Base-by-base conservation (phyloP, 257 asterid genomes). In the Solanum paucissectum region DNA sequence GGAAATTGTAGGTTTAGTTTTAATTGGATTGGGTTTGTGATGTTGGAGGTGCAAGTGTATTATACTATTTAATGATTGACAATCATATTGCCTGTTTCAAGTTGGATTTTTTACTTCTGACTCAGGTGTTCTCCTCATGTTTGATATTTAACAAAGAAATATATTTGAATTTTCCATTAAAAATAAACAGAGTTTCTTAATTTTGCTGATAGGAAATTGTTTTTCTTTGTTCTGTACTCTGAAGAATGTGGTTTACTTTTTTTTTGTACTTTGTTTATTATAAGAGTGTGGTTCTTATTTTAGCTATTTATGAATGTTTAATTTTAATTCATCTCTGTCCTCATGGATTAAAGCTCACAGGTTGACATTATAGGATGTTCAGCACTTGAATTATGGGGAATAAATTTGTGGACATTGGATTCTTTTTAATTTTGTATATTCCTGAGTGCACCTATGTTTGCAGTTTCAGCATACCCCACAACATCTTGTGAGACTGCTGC, bases 401-500 rank as follows among this genome's bases (percentile, higher is more conserved):
- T 71, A 16, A 37, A 21, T 79, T 16, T 44, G 66, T 84, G 79
- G 64, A 72, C 32, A 83, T 89, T 52, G 76, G 25, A 38, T 55
- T 36, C 37, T 68, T 44, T 2, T 60, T 85, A 71, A 74, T 87
- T 77, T 88, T 88, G 29, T 85, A 84, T 7, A 49, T 32, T 81
- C 86, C 44, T 82, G 86, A 82, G 29, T 82, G 86, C 86, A 32
- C 44, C 69, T 32, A 20, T 36, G 37, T 52, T 33, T 94, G 93
- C 98, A 97, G 99, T 90, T 91, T 90, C 98, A 97, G 88, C 90
- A 87, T 88, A 92, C 96, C 11, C 99, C 98, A 12, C 99, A 95
- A 92, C 99, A 97, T 92, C 91, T 97, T 90, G 98, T 97, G 89
- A 97, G 99, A 92, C 92, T 97, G 90, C 88, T 97, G 95, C 99